These are phyloP conservation scores for Prunus mira DNA, from an alignment of 306 rosid species.

Conservation along the genomic window DNA sequence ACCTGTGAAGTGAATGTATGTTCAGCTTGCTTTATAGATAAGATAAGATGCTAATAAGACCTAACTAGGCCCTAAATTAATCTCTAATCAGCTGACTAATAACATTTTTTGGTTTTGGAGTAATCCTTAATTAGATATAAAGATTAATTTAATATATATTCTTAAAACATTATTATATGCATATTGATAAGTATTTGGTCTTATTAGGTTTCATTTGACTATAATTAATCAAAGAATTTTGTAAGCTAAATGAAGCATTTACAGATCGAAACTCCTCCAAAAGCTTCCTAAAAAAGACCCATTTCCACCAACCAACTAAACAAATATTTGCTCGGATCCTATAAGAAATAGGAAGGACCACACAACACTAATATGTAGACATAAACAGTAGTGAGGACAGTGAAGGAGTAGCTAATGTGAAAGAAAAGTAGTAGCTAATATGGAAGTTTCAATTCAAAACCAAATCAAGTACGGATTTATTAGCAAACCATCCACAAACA, in stretches of 20 bases:
- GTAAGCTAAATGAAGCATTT: not conserved
- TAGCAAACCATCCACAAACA: not conserved
- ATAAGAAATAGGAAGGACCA: too few species aligned
- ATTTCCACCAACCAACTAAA: too few species aligned
- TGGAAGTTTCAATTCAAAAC: too few species aligned
- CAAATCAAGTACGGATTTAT: too few species aligned
- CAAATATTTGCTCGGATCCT: too few species aligned
- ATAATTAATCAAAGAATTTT: not conserved
- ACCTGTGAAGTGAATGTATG: slow-evolving; percentile 20
- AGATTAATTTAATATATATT: not conserved
- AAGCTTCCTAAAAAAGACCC: too few species aligned
- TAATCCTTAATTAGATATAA: not conserved
- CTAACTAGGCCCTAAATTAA: not conserved
- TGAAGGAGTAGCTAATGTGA: too few species aligned
- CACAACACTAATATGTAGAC: too few species aligned
- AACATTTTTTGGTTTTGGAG: not conserved
- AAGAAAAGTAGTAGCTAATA: too few species aligned
- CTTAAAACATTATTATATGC: not conserved
- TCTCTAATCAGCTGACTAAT: not conserved
- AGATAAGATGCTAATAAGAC: not conserved
- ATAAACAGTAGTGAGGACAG: too few species aligned
- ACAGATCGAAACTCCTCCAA: too few species aligned
- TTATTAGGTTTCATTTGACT: not conserved
- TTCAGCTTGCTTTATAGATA: not conserved
- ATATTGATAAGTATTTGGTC: not conserved